Conservation (phyloP, 129 eudicot genomes). For the Centella asiatica region DNA sequence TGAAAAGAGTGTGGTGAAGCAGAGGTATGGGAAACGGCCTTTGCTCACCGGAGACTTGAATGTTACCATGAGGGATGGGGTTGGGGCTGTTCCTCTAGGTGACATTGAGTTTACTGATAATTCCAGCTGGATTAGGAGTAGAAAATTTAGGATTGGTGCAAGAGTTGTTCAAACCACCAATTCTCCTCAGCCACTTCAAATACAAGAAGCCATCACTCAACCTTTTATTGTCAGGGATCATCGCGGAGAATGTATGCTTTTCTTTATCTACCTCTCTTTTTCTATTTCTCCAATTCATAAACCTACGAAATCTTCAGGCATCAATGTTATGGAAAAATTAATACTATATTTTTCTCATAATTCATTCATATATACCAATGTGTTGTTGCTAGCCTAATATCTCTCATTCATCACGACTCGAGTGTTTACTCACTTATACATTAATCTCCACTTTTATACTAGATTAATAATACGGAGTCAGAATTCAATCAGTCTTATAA, state of each 20-base stretch:
- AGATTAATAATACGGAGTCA: too few relatives aligned
- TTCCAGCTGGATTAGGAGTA: constrained; percentile 76
- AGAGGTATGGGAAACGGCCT: constrained; percentile 64
- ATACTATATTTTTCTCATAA: too few relatives aligned
- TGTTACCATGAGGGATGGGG: constrained; percentile 47
- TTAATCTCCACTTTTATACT: too few relatives aligned
- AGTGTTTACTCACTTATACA: too few relatives aligned
- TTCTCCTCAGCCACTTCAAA: constrained; percentile 13
- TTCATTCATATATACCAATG: too few relatives aligned
- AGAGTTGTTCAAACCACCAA: constrained; percentile 29
- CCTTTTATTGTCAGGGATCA: constrained; percentile 70
- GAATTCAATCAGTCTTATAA: too few relatives aligned
- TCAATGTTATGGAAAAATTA: too few relatives aligned
- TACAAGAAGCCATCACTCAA: constrained; percentile 50
- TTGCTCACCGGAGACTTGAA: constrained; percentile 53
- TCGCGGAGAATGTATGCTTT: constrained; percentile 68
- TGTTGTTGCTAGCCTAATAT: too few relatives aligned
- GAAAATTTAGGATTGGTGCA: constrained; percentile 62
- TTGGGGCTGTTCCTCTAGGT: constrained; percentile 27
- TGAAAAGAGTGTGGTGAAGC: constrained; percentile 42
- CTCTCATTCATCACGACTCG: too few relatives aligned
- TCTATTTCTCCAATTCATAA: too few relatives aligned
- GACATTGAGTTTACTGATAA: constrained; percentile 74
- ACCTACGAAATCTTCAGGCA: too few relatives aligned
- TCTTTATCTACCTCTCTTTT: constrained; percentile 6